phyloP scores from a whole-genome alignment of 176 grass and related monocot genomes.

The Hsuehochloa calcarea region DNA sequence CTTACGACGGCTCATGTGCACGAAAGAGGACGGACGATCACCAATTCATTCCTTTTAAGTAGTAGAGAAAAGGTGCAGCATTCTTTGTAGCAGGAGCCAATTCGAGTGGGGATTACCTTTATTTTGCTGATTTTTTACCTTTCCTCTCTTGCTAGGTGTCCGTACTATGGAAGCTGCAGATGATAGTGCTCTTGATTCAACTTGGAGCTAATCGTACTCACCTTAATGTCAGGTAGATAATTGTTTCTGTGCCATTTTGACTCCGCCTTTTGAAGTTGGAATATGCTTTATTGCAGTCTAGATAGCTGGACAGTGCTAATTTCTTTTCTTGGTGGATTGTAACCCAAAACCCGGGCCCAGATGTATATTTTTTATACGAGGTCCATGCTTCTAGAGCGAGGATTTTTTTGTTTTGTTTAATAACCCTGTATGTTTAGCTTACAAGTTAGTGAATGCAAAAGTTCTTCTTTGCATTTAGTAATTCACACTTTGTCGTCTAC shows the following conservation, averaged over 20 bases:
- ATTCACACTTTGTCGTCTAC: background rate
- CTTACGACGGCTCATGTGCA: too few species aligned
- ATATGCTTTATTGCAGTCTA: slow-evolving; percentile 17
- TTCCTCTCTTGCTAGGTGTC: slow-evolving; percentile 32
- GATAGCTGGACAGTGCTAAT: background rate
- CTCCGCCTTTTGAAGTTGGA: background rate
- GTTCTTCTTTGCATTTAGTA: slow-evolving; percentile 7
- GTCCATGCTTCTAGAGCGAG: slow-evolving; percentile 17
- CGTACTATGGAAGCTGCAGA: slow-evolving; percentile 36
- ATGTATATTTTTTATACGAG: slow-evolving; percentile 11
- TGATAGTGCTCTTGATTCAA: slow-evolving; percentile 34
- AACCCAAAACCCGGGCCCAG: slow-evolving; percentile 7
- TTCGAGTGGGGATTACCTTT: background rate
- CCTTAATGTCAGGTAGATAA: slow-evolving; percentile 33
- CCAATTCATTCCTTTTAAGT: too few species aligned
- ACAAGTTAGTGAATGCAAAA: slow-evolving; percentile 24
- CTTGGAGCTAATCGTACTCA: slow-evolving; percentile 39
- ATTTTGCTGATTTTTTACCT: slow-evolving; percentile 9
- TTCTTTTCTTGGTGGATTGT: slow-evolving; percentile 17
- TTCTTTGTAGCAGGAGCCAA: background rate
- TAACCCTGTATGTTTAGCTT: background rate
- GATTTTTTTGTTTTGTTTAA: slow-evolving; percentile 11
- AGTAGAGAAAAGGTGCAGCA: background rate
- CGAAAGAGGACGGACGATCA: too few species aligned
- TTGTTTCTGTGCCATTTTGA: slow-evolving; percentile 9